Percentiles rank a stretch among this genome's conserved stretches.
Conservation (phyloP, 2,329 filamentous ascomycete genomes). For the Penicillium crustosum region DNA sequence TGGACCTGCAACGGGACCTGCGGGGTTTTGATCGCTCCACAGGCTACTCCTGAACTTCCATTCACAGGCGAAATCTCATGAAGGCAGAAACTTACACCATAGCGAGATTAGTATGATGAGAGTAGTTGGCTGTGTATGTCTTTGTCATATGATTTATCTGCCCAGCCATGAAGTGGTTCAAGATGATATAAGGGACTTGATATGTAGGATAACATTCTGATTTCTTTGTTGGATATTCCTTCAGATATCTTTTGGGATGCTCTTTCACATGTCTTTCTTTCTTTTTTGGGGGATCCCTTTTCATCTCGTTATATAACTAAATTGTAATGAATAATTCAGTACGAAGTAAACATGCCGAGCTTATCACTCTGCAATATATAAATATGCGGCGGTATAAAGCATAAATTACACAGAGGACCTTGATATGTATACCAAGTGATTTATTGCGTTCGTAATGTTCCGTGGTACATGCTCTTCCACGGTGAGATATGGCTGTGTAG, state of each 20-base stretch:
- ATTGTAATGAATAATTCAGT: neutral
- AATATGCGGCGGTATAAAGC: neutral
- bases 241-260: neutral
- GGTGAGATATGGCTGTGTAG: neutral
- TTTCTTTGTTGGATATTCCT: neutral
- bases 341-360: neutral
- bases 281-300: neutral
- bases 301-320: neutral
- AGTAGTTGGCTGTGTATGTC: too few relatives aligned
- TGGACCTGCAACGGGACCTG: neutral
- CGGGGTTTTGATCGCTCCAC: neutral
- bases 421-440: neutral
- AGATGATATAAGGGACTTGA: neutral
- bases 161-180: neutral
- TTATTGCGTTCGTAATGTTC: neutral
- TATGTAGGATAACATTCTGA: neutral
- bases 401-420: too few relatives aligned
- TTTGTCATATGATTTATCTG: neutral
- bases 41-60: neutral
- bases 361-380: too few relatives aligned
- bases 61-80: too few relatives aligned
- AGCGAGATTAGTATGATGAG: too few relatives aligned
- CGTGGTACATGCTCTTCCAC: neutral
- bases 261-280: too few relatives aligned
- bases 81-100: neutral